Evolutionary conservation across 805 yeast species (phyloP), one percentile per base, ranked within the genome.

Genomic region (Hanseniaspora vineae): DNA sequence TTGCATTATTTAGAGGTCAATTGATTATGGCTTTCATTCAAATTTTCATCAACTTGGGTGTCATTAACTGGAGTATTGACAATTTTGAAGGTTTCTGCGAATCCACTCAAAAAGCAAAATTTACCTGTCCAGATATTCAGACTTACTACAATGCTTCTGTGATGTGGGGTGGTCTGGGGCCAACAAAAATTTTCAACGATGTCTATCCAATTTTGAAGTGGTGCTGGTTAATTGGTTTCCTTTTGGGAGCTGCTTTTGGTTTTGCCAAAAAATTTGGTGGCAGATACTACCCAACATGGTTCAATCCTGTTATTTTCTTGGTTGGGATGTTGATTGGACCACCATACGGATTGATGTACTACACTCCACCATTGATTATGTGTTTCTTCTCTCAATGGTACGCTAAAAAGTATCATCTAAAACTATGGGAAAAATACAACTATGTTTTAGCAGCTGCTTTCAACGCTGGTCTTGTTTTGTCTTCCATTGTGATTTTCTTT

Each of bases 401-500:
- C 53, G 63, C 78, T 54, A 71, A 74, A 54, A 64, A 67, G 50
- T 65, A 68, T 54, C 73, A 73, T 59, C 57, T 71, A 44, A 60
- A 68, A 19, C 73, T 83, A 84, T 81, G 84, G 69, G 65, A 64
- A 42, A 77, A 76, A 55, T 78, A 78, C 58, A 77, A 77, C 51
- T 77, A 72, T 54, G 75, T 77, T 4, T 61, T 77, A 52, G 77
- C 81, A 33, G 77, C 81, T 48, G 82, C 75, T n/a, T 68, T 78
- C 3, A 76, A 78, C 29, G 73, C 80, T 0, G 83, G 82, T n/a
- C 77, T 78, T 12, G 83, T 83, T 0, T 67, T 77, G 49, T 70
- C 80, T 35, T 75, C 79, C 1, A 71, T 78, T 44, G 51, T 76
- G 18, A 75, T 78, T 10, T 78, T 78, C 56, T 65, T 77, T 51